Conservation (phyloP, 768 basidiomycete genomes). For the Boletus bicolor region DNA sequence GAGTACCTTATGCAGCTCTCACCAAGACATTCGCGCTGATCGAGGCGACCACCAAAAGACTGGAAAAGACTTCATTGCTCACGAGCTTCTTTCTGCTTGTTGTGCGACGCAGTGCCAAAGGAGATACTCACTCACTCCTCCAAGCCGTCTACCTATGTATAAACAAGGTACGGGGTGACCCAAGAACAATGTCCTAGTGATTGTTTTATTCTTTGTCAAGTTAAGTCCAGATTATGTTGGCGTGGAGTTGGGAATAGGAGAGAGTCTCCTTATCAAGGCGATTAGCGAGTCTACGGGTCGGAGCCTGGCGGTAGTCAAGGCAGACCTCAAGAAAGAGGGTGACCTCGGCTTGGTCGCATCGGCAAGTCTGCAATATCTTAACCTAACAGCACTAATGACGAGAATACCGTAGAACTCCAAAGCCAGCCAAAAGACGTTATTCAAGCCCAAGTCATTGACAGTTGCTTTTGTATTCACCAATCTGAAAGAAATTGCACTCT, state of each 20-base stretch:
- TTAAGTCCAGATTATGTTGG: conserved; percentile 94
- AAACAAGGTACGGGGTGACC: conserved; percentile 65
- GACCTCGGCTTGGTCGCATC: conserved; percentile 97
- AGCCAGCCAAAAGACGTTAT: conserved; percentile 88
- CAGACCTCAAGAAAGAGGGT: conserved; percentile 91
- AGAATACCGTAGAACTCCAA: conserved; percentile 70
- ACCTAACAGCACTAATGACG: neutral
- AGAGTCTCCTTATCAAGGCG: conserved; percentile 90
- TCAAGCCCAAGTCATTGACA: conserved; percentile 90
- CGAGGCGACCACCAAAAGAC: conserved; percentile 90
- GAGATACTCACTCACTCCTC: conserved; percentile 71
- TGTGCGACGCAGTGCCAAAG: conserved; percentile 77
- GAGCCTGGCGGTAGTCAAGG: conserved; percentile 75
- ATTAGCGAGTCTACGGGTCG: conserved; percentile 96
- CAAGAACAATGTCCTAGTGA: neutral
- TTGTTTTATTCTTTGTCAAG: conserved; percentile 38
- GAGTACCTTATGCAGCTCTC: conserved; percentile 92
- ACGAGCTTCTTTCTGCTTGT: conserved; percentile 89
- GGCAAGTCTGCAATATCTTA: conserved; percentile 42
- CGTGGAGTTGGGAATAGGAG: conserved; percentile 94
- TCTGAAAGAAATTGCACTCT: conserved; percentile 85
- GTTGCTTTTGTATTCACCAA: conserved; percentile 87
- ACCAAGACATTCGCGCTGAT: conserved; percentile 86
- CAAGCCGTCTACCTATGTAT: conserved; percentile 95
- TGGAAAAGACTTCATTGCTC: conserved; percentile 87